Base-by-base conservation (phyloP, 2,329 filamentous ascomycete species). In the Alternaria incomplexa region DNA sequence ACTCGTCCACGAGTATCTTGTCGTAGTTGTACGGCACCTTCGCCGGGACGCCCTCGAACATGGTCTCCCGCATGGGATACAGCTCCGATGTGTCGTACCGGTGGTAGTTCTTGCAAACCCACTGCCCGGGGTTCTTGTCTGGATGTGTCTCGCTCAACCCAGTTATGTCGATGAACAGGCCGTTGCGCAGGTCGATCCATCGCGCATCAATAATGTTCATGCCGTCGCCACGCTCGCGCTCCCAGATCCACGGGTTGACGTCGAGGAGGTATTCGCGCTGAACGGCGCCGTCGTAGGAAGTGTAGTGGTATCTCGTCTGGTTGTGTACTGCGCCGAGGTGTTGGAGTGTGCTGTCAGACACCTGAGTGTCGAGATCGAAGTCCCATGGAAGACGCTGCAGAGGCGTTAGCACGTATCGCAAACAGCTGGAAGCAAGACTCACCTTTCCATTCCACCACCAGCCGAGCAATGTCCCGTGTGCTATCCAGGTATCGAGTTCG, bases 381-480 rank as follows among this genome's bases (percentile, higher is more conserved):
- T 96, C 92, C 92, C 92, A 94, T 1, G 92, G 91, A 82, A 94
- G 88, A 75, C 92, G 89, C 80, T 88, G 81, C 32, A 45, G 84
- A 25, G 3, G 56, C 32, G 25, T 79, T 47, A 80, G 73, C 52
- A n/a, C 12, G 5, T 22, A 17, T 4, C 6, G 17, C 10, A 5
- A 13, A 22, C 2, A 5, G 1, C 1, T 12, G n/a, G 40, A 17
- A 0, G 11, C 58, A 22, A 44, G n/a, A 51, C 64, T n/a, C 77
- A 86, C 85, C 80, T 84, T 83, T 59, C 84, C 84, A 76, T 93
- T 95, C 93, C 93, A 96, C 91, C 91, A 96, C 93, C 93, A 96
- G 12, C 92, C 93, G 22, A 96, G 83, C 53, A 96, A 81, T 5
- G 92, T 93, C 52, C 93, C 93, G 78, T 96, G 93, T 43, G 93